Evolutionary conservation across 1,284 basidiomycete genomes (phyloP).

Genomic region (Sporisorium graminicola): DNA sequence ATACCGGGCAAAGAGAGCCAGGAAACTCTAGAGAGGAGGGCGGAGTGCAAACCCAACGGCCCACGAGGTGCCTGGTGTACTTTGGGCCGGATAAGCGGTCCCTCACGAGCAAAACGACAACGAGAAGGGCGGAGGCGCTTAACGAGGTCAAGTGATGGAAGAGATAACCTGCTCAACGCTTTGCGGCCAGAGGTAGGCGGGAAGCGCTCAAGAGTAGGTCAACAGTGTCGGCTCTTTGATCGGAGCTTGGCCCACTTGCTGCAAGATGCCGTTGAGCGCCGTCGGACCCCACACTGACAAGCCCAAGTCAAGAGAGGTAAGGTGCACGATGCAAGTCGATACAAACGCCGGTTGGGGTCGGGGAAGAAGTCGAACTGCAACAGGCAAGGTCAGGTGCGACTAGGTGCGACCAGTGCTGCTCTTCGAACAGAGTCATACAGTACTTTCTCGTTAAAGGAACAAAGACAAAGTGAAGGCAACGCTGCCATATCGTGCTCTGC

Average conservation of each 20-base stretch:
- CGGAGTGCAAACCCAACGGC: background rate
- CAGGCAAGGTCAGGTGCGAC: background rate
- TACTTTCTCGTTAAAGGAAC: background rate
- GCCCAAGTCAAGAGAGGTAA: background rate
- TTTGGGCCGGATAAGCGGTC: background rate
- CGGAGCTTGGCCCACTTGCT: background rate
- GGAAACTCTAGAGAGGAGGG: no score
- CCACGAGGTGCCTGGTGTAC: background rate
- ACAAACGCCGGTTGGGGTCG: background rate
- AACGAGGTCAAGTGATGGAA: slow-evolving; percentile 26
- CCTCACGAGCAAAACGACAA: background rate
- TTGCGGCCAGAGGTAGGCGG: no score
- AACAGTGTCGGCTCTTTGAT: background rate
- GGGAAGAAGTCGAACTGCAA: background rate
- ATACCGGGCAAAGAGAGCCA: background rate
- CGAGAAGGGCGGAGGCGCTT: background rate
- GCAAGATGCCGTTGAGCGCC: slow-evolving; percentile 5
- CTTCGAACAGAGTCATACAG: no score
- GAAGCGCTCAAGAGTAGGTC: no score
- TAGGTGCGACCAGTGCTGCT: no score
- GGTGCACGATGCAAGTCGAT: background rate
- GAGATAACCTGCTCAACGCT: slow-evolving; percentile 2
- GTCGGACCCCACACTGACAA: background rate
- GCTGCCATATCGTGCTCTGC: background rate
- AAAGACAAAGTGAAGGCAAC: background rate